phyloP scores from a whole-genome alignment of 2,329 filamentous ascomycete genomes.

The Pseudocercospora eumusae region DNA sequence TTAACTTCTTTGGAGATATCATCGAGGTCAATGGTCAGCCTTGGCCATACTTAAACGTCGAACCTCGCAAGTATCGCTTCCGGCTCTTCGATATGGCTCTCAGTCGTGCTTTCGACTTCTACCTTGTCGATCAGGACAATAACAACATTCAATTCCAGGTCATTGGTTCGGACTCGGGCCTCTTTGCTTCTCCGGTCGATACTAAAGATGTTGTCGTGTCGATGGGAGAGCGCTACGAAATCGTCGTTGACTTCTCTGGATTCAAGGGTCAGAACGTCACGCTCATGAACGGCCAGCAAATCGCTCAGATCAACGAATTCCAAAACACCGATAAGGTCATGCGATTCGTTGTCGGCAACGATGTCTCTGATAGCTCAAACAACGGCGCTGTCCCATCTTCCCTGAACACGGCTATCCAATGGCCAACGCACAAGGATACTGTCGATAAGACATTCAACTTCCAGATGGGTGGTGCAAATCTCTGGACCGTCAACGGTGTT shows the following conservation, averaged over 20 bases:
- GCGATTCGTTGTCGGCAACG: slow-evolving; percentile 53
- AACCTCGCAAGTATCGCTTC: slow-evolving; percentile 63
- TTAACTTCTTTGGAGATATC: slow-evolving; percentile 58
- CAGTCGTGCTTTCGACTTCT: slow-evolving; percentile 53
- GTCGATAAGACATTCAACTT: slow-evolving; percentile 52
- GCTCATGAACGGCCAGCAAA: slow-evolving; percentile 32
- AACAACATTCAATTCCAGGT: slow-evolving; percentile 53
- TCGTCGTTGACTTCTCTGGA: slow-evolving; percentile 58
- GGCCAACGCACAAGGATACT: slow-evolving; percentile 40
- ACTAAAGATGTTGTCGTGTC: slow-evolving; percentile 50
- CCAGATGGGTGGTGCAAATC: slow-evolving; percentile 43
- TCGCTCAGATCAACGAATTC: slow-evolving; percentile 50
- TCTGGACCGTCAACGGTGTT: slow-evolving; percentile 56
- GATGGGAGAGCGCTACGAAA: slow-evolving; percentile 61
- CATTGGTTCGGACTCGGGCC: slow-evolving; percentile 57
- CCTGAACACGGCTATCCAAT: slow-evolving; percentile 32
- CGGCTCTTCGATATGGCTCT: slow-evolving; percentile 56
- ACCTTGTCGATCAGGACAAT: slow-evolving; percentile 45
- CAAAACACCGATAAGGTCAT: slow-evolving; percentile 55
- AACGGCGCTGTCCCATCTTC: slow-evolving; percentile 45
- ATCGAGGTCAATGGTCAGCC: slow-evolving; percentile 62
- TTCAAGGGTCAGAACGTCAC: slow-evolving; percentile 51
- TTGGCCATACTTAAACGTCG: slow-evolving; percentile 61
- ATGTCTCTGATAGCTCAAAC: slow-evolving; percentile 43
- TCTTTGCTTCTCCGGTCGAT: slow-evolving; percentile 50